These are phyloP conservation scores for Tetrapisispora phaffii DNA, from an alignment of 805 yeast genomes.

Conservation along the genomic window DNA sequence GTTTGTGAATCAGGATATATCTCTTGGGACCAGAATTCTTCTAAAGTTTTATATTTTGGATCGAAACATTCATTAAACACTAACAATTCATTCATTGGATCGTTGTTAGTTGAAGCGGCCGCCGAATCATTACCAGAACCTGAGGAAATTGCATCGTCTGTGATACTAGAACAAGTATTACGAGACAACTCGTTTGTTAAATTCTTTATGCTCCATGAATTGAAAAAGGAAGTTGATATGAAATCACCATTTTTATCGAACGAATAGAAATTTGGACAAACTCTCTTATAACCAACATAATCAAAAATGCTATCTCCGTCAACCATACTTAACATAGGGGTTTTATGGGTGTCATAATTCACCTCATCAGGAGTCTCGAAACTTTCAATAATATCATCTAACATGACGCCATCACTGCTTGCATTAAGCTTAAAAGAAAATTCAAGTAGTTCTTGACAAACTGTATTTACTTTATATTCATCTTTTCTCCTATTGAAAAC, in stretches of 20 bases:
- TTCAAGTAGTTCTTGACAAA: not conserved
- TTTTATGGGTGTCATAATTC: conserved; percentile 15
- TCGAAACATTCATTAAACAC: conserved; percentile 16
- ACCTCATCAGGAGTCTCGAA: conserved; percentile 16
- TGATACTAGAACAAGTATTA: not conserved
- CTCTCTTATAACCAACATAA: conserved; percentile 25
- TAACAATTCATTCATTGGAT: conserved; percentile 10
- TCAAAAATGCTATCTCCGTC: conserved; percentile 25
- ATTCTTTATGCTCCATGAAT: conserved; percentile 3
- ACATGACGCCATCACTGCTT: not conserved
- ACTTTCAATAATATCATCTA: conserved; percentile 2
- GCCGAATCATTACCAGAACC: not conserved
- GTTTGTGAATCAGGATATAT: conserved; percentile 6
- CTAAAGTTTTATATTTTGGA: conserved; percentile 33
- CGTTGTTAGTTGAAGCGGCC: not conserved
- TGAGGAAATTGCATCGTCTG: not conserved
- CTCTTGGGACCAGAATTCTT: conserved; percentile 21
- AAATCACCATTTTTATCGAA: conserved; percentile 29
- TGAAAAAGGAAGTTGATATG: conserved; percentile 27
- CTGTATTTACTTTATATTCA: not conserved
- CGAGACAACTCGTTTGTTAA: not conserved
- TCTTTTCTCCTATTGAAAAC: conserved; percentile 9
- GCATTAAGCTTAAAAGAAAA: conserved; percentile 2
- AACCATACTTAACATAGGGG: conserved; percentile 20
- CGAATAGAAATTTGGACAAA: conserved; percentile 20